Base-by-base conservation (phyloP, 257 asterid species). In the Sherardia arvensis region DNA sequence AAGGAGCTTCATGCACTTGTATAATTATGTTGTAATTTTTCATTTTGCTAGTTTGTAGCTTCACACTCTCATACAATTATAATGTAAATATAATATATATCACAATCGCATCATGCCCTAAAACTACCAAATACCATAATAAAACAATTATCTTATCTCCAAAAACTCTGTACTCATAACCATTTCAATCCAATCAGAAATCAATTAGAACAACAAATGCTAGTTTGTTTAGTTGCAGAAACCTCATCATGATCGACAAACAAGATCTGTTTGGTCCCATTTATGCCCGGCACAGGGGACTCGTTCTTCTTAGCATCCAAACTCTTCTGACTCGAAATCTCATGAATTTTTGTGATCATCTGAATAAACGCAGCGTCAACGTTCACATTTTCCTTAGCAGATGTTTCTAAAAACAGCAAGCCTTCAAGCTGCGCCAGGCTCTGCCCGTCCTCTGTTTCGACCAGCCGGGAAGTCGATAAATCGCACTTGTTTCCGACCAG, bases 401-500 rank as follows among this genome's bases (percentile, higher is more conserved):
- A 90, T 29, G 96, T 90, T 65, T 90, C 97, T 84, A 87, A 74
- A 59, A 90, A 90, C 0, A 80, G 77, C 1, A 90, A 33, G 9
- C 79, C 79, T 73, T 90, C 97, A 0, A 84, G 73, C 38, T 85
- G 83, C 0, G 97, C 96, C 59, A 90, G 60, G 59, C 83, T 80
- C 36, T 75, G 83, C 3, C 95, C 97, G 26, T 87, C 97, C 73
- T 90, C 95, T 29, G 78, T 33, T 21, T 79, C 56, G 4, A 90
- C 95, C 73, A 80, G 80, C 68, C 97, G 78, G 9, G 85, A 80
- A 10, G 49, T 66, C 0, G 54, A 60, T 66, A 90, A 66, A 72
- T 90, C 97, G 9, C 78, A 84, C 72, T 90, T 90, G 69, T 90
- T 90, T 1, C 97, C 96, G 15, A 90, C 86, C 5, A 90, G 88